These are phyloP conservation scores for Linum tenue DNA, from an alignment of 345 rosid genomes.

Conservation along the genomic window DNA sequence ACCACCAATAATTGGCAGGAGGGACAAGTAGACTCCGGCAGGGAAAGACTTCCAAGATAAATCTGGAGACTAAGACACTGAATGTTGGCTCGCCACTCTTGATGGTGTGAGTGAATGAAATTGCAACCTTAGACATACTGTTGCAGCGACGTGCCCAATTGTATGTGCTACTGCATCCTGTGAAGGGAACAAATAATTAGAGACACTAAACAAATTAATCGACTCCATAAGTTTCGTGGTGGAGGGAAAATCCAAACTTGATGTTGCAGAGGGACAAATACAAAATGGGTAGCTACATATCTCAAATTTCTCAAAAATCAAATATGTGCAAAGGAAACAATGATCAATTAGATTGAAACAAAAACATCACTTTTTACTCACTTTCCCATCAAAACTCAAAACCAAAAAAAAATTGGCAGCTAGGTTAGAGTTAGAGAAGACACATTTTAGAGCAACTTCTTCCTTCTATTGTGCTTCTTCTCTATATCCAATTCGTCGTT, in stretches of 20 bases:
- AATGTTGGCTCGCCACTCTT: constrained; percentile 97
- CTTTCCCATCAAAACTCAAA: constrained; percentile 12
- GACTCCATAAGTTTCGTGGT: too few species aligned
- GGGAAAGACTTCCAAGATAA: constrained; percentile 72
- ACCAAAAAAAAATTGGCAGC: constrained; percentile 13
- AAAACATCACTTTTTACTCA: constrained; percentile 29
- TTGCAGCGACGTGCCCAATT: constrained; percentile 96
- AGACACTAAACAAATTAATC: too few species aligned
- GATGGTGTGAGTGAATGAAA: constrained; percentile 91
- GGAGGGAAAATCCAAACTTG: too few species aligned
- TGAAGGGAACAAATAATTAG: background rate
- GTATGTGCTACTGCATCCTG: constrained; percentile 97
- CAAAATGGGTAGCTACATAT: too few species aligned
- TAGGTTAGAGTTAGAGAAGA: too few species aligned
- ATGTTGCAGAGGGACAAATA: too few species aligned
- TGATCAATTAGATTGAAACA: constrained; percentile 10
- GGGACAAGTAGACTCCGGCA: constrained; percentile 65
- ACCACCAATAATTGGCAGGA: constrained; percentile 93
- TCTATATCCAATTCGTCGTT: too few species aligned
- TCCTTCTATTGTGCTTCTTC: too few species aligned
- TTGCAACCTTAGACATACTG: constrained; percentile 97
- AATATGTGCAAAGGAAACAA: constrained; percentile 12
- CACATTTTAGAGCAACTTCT: too few species aligned
- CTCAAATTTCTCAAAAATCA: too few species aligned
- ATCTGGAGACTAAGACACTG: constrained; percentile 57